Evolutionary conservation across 1,139 yeast species (phyloP), one percentile per base, ranked within the genome.

Genomic region (Pichia sp.): DNA sequence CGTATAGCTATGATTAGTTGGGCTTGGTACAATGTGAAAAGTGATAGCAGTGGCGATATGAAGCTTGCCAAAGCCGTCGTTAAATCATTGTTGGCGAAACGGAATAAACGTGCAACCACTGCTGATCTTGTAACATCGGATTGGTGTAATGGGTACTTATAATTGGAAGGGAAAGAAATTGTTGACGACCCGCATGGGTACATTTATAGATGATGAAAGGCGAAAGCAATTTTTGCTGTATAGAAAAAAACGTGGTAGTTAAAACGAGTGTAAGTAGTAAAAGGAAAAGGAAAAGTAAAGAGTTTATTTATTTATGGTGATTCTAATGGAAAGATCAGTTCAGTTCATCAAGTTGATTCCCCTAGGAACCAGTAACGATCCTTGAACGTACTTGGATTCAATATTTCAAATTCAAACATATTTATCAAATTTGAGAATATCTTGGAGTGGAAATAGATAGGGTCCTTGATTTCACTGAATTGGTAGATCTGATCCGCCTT

Each of bases 1-100:
- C 64, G 97, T 39, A 91, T 91, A 28, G 96, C 96, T 7, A 74
- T 91, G 58, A 79, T 85, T 29, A 94, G 84, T 46, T 91, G 98
- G 98, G 72, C 72, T 29, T 91, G 97, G 97, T 67, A 59, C 41
- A 56, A 58, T 17, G 57, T 70, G 42, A 56, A 55, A 26, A 59
- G 60, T n/a, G 59, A 50, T 6, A 46, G 47, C 25, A 44, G 47
- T 21, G 22, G 12, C 10, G 35, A 35, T 7, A 44, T 41, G 24
- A 42, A 42, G 18, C 62, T 57, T 4, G 77, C 78, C 0, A 77
- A 71, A 49, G 58, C 53, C 14, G 59, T 79, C 16, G 86, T 79
- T 6, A 67, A 67, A 33, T 60, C 64, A 17, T 63, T 80, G 34
- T 57, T 80, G 30, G 64, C 70, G 20, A 67, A 77, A 41, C 64